Evolutionary conservation across 345 rosid species (phyloP), one percentile per base, ranked within the genome.

Genomic region (Eucalyptus fibrosa): DNA sequence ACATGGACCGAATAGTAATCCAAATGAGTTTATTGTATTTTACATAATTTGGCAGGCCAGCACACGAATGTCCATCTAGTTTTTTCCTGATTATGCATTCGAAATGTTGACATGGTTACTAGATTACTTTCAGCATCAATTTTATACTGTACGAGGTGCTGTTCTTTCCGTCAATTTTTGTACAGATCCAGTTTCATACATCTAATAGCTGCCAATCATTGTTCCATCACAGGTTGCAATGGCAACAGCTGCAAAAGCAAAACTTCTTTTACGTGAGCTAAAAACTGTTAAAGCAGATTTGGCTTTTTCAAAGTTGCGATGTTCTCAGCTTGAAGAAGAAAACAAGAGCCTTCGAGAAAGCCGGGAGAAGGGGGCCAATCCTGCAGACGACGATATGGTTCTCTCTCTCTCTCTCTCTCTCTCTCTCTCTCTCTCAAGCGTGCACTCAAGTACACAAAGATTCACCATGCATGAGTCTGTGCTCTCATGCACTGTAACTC

Each of bases 231-330:
- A 97, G 99, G 99, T 97, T 91, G 99, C 99, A 14, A 96, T 97
- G 99, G 99, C 99, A 83, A 97, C 98, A 45, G 98, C 99, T 91
- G 97, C 99, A 19, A 97, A 97, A 92, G 99, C 98, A 85, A 97
- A 97, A 92, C 98, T 97, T 62, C 99, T 97, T 83, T 96, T 97
- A 85, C 97, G 99, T 23, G 99, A 98, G 89, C 90, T 98, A 72
- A 98, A 97, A 93, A 97, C 99, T 19, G 94, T 95, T 65, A 97
- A 97, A 92, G 99, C 98, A 40, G 99, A 97, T 92, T 90, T 97
- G 93, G 96, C 98, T 45, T 97, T 97, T 89, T 97, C 98, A 30
- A 97, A 96, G 89, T 93, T 94, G 91, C 94, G 99, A 56, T 96
- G 98, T 88, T 90, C 99, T 10, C 99, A 98, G 89, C 91, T 97